Percentiles rank a stretch among this genome's conserved stretches.
Conservation (phyloP, 164 flowering plant genomes). For the Vitis labrusca region DNA sequence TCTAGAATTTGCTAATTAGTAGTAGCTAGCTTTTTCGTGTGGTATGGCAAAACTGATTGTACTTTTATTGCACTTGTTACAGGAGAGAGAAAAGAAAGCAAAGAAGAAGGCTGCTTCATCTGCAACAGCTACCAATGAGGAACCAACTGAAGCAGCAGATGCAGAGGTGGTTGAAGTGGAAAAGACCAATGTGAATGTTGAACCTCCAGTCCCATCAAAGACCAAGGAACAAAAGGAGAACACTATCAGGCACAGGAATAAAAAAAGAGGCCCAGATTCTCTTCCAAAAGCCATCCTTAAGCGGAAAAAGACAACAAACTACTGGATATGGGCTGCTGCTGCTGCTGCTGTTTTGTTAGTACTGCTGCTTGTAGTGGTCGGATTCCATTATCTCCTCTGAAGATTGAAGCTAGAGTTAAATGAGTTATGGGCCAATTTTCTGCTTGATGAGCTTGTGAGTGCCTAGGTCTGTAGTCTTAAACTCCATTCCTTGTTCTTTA, state of each 20-base stretch:
- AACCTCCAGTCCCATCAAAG: conserved; percentile 38
- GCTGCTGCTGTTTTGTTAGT: conserved; percentile 38
- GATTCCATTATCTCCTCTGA: conserved; percentile 49
- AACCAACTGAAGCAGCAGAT: conserved; percentile 31
- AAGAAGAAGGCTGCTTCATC: conserved; percentile 66
- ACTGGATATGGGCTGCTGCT: conserved; percentile 72
- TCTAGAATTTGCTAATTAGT: not conserved
- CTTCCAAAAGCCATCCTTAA: conserved; percentile 63
- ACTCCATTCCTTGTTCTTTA: conserved; percentile 28
- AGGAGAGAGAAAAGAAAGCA: conserved; percentile 83
- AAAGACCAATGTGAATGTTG: conserved; percentile 28
- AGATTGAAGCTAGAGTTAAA: conserved; percentile 2
- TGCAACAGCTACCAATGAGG: conserved; percentile 30
- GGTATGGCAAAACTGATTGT: not conserved
- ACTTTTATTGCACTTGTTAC: conserved; percentile 15
- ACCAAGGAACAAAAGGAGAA: conserved; percentile 49
- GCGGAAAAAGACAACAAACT: conserved; percentile 64
- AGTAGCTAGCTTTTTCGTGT: not conserved
- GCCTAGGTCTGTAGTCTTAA: conserved; percentile 18
- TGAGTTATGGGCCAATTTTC: conserved; percentile 24
- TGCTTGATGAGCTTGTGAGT: conserved; percentile 16
- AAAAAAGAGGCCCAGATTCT: conserved; percentile 51
- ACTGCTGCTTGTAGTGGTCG: conserved; percentile 38
- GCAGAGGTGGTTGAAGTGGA: conserved; percentile 44
- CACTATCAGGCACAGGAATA: conserved; percentile 42